These are phyloP conservation scores for Capsicum pubescens DNA, from an alignment of 257 asterid species.

Conservation along the genomic window DNA sequence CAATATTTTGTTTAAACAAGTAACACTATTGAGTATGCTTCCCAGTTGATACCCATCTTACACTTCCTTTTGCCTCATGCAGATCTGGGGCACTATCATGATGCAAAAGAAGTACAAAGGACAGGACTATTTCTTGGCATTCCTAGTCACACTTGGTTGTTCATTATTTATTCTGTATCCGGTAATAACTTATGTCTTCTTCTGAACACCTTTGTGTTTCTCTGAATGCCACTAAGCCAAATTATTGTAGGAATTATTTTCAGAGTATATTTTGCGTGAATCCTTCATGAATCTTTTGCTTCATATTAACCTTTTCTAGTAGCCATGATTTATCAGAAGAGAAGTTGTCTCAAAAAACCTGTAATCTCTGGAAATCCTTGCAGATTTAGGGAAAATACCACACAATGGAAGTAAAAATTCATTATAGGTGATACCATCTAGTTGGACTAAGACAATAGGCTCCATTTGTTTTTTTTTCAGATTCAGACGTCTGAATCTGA, in stretches of 20 bases:
- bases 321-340: not conserved
- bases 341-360: not conserved
- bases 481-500: too few relatives aligned
- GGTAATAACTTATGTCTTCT: conserved; percentile 47
- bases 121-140: conserved; percentile 75
- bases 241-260: not conserved
- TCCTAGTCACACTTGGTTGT: conserved; percentile 88
- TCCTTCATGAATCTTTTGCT: conserved; percentile 8
- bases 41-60: not conserved
- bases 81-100: conserved; percentile 94
- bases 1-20: not conserved
- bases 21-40: not conserved
- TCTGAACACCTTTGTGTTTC: not conserved
- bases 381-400: not conserved
- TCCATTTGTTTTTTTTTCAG: too few relatives aligned
- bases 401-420: not conserved
- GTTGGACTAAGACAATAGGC: not conserved
- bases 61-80: conserved; percentile 31
- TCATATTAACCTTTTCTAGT: conserved; percentile 11
- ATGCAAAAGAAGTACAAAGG: conserved; percentile 94
- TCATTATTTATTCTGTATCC: conserved; percentile 88
- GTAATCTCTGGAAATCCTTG: not conserved
- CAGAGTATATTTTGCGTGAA: not conserved
- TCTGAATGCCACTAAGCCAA: not conserved
- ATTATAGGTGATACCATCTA: conserved; percentile 12